Base-by-base conservation (phyloP, 331 rosid genomes). In the Acacia concinna region DNA sequence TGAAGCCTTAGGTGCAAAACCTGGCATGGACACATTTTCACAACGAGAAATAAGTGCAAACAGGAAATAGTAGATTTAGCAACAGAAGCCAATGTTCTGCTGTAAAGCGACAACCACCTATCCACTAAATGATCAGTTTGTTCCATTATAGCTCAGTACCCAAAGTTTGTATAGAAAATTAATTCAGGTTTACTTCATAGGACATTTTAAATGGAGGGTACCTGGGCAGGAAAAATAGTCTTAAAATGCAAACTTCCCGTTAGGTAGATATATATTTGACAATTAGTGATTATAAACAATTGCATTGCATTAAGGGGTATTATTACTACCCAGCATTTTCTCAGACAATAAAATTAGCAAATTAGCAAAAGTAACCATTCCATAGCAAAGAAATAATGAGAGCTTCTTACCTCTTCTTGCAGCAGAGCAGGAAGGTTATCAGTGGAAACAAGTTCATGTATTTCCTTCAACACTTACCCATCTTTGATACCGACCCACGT, bases 321-420 rank as follows among this genome's bases (percentile, higher is more conserved):
- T 14, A 27, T 30, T 35, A 35, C 35, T 70, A n/a, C n/a, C n/a
- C n/a, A 78, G 20, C 71, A 70, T n/a, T n/a, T 21, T 18, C 17
- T 35, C 9, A 1, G 43, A 41, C 73, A 47, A 32, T 41, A 52
- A 62, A 9, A 71, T 18, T 35, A n/a, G n/a, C n/a, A 27, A 18
- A 34, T 8, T 60, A 47, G 32, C 31, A 56, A 23, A 9, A 9
- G 15, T 28, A 15, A 15, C 11, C 17, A 20, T 27, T 47, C 5
- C 35, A 14, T 56, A 40, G n/a, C 10, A 57, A 18, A 25, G 6
- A 13, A 49, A 25, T n/a, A 38, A 74, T 46, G 49, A 71, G 44
- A 17, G 68, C 72, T 47, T 73, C 57, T 78, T 86, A 95, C 99
- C 97, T 95, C 99, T 89, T 95, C 97, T 88, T 89, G 97, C 80